phyloP scores from a whole-genome alignment of 176 grass and related monocot species.

The Aegilops speltoides region DNA sequence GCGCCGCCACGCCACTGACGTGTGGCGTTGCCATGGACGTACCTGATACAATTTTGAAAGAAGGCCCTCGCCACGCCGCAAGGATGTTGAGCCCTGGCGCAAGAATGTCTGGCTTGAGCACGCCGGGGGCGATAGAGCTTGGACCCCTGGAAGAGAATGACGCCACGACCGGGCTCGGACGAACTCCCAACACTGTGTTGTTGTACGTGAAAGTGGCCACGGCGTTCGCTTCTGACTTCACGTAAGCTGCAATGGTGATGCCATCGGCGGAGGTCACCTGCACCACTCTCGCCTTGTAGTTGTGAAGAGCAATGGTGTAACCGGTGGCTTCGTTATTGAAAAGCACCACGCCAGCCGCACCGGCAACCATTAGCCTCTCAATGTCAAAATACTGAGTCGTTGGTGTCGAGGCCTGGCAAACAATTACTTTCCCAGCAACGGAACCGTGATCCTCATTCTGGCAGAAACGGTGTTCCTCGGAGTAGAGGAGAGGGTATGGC shows the following conservation, averaged over 20 bases:
- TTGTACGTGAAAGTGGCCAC: background rate
- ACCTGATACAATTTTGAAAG: constrained; percentile 40
- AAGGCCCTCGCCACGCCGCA: constrained; percentile 26
- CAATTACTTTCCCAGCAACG: constrained; percentile 12
- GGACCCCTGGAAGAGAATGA: constrained; percentile 59
- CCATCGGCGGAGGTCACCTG: constrained; percentile 16
- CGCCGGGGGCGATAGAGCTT: background rate
- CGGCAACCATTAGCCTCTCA: background rate
- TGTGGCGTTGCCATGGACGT: constrained; percentile 68
- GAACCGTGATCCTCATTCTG: background rate
- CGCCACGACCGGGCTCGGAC: background rate
- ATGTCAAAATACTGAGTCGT: background rate
- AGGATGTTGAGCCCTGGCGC: constrained; percentile 58
- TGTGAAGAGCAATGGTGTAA: constrained; percentile 1
- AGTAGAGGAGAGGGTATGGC: constrained; percentile 4
- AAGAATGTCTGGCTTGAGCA: constrained; percentile 62
- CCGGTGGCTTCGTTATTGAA: background rate
- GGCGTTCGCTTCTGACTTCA: background rate
- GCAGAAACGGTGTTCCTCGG: background rate
- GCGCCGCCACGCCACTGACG: constrained; percentile 37
- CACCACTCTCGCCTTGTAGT: constrained; percentile 21
- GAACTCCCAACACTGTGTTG: constrained; percentile 17
- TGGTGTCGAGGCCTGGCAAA: background rate
- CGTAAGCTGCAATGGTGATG: background rate
- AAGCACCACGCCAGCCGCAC: constrained; percentile 18